A percentile compares a stretch with the other conserved stretches of the same genome.
These are phyloP conservation scores for Moringa oleifera DNA, from an alignment of 345 rosid genomes.

Conservation along the genomic window DNA sequence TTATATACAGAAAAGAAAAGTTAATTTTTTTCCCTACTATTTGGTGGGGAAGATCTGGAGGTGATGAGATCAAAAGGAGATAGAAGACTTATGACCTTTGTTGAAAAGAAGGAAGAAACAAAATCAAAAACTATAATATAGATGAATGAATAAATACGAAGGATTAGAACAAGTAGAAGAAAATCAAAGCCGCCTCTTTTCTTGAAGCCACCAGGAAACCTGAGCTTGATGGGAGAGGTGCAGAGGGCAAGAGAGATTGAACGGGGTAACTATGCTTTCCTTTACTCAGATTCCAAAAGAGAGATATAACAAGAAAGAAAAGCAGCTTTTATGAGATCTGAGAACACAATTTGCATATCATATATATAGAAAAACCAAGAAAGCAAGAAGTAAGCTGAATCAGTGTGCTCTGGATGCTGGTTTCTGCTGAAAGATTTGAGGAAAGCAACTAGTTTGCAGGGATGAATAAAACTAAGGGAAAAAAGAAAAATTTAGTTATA, in stretches of 20 bases:
- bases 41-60: slow-evolving; percentile 9
- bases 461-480: too few species aligned
- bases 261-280: not conserved
- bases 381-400: slow-evolving; percentile 3
- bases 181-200: not conserved
- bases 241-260: too few species aligned
- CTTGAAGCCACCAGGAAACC: not conserved
- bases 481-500: too few species aligned
- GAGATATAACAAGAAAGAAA: slow-evolving; percentile 2
- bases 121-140: not conserved
- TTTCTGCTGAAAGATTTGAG: too few species aligned
- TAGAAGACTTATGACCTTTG: not conserved
- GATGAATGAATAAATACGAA: not conserved
- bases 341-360: not conserved
- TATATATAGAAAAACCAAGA: slow-evolving; percentile 7
- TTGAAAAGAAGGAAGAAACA: not conserved
- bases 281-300: slow-evolving; percentile 1
- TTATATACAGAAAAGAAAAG: slow-evolving; percentile 8
- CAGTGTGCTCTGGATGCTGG: too few species aligned
- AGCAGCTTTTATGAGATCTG: not conserved
- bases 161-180: not conserved
- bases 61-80: slow-evolving; percentile 15
- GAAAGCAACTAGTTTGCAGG: too few species aligned
- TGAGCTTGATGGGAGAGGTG: not conserved
- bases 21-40: slow-evolving; percentile 6